Conservation (phyloP, 306 rosid species). For the Arachis hypogaea region DNA sequence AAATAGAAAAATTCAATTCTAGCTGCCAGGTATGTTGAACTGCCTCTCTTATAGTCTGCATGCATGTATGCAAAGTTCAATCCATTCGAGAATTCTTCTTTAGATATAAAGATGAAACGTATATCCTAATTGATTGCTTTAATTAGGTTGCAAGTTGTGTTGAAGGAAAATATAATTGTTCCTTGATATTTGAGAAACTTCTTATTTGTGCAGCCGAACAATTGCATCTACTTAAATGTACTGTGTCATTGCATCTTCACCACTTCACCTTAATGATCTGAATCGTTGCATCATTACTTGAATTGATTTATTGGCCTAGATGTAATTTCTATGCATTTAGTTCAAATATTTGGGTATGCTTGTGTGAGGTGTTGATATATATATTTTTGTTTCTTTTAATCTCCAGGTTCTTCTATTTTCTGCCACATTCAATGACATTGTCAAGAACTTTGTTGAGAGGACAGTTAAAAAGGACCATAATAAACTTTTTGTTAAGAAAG, state of each 20-base stretch:
- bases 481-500: constrained; percentile 71
- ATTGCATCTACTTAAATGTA: not conserved
- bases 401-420: constrained; percentile 79
- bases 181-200: not conserved
- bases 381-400: constrained; percentile 10
- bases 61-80: constrained; percentile 22
- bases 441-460: constrained; percentile 63
- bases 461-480: constrained; percentile 54
- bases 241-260: not conserved
- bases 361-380: not conserved
- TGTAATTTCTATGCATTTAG: constrained; percentile 13
- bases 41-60: not conserved
- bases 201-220: not conserved
- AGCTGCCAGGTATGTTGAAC: constrained; percentile 74
- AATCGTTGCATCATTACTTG: not conserved
- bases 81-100: constrained; percentile 8
- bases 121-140: constrained; percentile 15
- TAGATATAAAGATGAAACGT: constrained; percentile 11
- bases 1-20: constrained; percentile 60
- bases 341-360: not conserved
- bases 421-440: constrained; percentile 72
- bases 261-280: not conserved
- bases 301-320: not conserved
- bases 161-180: not conserved
- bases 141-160: not conserved